Evolutionary conservation across 257 asterid genomes (phyloP), one percentile per base, ranked within the genome.

Genomic region (Agastache rugosa): DNA sequence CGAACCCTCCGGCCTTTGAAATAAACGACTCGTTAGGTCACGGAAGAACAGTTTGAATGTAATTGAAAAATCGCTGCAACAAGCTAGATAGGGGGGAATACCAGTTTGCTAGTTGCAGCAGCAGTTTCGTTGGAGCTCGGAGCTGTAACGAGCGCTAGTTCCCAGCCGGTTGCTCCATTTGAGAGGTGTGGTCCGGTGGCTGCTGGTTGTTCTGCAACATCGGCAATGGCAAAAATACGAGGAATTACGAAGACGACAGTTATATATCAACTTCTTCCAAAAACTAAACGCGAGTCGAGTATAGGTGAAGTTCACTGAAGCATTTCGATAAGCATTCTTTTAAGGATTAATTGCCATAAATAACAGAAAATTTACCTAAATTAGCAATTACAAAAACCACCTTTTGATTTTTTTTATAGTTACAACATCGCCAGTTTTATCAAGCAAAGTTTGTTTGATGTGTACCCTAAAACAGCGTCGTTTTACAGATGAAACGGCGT

Each of bases 151-250:
- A 92, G 96, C 8, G 99, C 97, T 64, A 95, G 77, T 77, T 95
- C 99, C 99, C 99, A 95, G 82, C 99, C 96, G 2, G 90, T 67
- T 14, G 86, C 54, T 75, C 97, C 98, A 31, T 89, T 89, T 6
- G 82, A 72, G 72, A 85, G 76, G 87, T 74, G 78, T 45, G 81
- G 84, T 61, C 81, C 85, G 22, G 85, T 42, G 19, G 91, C 81
- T 59, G 78, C 83, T 6, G 92, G 86, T 83, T 88, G 96, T 77
- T 86, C 85, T 37, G 86, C 72, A 70, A 59, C 64, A 45, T 31
- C 67, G 41, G 31, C 41, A 71, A 27, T 22, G 7, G 61, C 29
- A 63, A 29, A 53, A 50, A 59, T 7, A 17, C 63, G 11, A 31
- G 29, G 19, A n/a, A 66, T 53, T 29, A 22, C 50, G 23, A 23